Evolutionary conservation across 352 stramenopile genomes (phyloP).

Genomic region (Globisporangium cystogenes): DNA sequence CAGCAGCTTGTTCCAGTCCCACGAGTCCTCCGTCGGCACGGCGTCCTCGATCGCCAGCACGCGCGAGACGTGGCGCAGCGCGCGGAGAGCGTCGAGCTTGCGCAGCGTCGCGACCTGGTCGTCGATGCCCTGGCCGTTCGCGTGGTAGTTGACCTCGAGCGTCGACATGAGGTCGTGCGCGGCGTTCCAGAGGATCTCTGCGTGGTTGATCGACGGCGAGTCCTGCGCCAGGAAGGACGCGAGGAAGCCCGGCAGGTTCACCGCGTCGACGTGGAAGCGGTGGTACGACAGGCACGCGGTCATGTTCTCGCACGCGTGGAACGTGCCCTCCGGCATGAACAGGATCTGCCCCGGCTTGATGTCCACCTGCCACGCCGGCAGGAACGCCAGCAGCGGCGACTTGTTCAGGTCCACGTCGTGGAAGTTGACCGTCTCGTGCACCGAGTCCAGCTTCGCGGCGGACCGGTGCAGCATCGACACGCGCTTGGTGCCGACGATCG

Average conservation of each 20-base stretch:
- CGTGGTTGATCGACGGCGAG: constrained; percentile 86
- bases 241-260: constrained; percentile 90
- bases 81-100: constrained; percentile 61
- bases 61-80: constrained; percentile 52
- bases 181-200: constrained; percentile 92
- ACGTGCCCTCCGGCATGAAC: constrained; percentile 91
- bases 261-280: constrained; percentile 90
- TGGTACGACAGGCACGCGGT: constrained; percentile 93
- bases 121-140: constrained; percentile 35
- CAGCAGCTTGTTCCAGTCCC: constrained; percentile 75
- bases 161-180: constrained; percentile 84
- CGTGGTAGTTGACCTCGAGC: constrained; percentile 75
- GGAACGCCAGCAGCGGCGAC: constrained; percentile 84
- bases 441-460: constrained; percentile 77
- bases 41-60: constrained; percentile 65
- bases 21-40: constrained; percentile 64
- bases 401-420: constrained; percentile 80
- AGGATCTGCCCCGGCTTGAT: constrained; percentile 92
- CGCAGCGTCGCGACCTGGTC: constrained; percentile 37
- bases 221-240: constrained; percentile 88
- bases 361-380: constrained; percentile 82
- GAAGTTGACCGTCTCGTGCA: constrained; percentile 79
- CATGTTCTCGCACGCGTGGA: constrained; percentile 90
- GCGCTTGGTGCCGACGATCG: constrained; percentile 85
- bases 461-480: constrained; percentile 72